These are phyloP conservation scores for Teunomyces aglyptinius DNA, from an alignment of 805 yeast species.

Conservation along the genomic window DNA sequence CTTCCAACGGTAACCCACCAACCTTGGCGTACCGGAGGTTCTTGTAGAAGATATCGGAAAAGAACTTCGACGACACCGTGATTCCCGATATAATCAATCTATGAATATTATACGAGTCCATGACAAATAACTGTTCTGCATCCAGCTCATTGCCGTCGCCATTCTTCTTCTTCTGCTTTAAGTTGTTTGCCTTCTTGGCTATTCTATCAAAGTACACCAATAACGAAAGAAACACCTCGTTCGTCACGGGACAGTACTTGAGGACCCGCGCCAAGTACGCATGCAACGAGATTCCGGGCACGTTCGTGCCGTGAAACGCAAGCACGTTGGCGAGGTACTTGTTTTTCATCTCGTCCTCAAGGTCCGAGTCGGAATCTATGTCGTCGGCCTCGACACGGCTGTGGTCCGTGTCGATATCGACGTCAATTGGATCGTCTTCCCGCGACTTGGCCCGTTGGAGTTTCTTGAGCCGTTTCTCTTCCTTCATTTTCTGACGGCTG, in stretches of 20 bases:
- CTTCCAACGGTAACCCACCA: conserved; percentile 92
- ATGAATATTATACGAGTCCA: conserved; percentile 96
- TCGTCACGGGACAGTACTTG: conserved; percentile 97
- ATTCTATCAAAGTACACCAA: conserved; percentile 93
- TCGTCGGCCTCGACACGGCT: conserved; percentile 16
- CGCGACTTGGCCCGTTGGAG: conserved; percentile 17
- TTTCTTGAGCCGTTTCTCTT: conserved; percentile 29
- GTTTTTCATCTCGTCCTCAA: conserved; percentile 45
- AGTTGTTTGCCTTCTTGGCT: conserved; percentile 73
- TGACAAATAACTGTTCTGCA: conserved; percentile 70
- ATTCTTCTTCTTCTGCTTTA: conserved; percentile 24
- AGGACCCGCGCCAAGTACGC: conserved; percentile 87
- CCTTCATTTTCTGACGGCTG: conserved; percentile 36
- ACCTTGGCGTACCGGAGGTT: conserved; percentile 93
- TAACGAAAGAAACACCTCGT: conserved; percentile 87
- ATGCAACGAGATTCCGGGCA: conserved; percentile 91
- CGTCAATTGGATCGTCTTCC: conserved; percentile 11
- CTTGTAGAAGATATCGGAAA: conserved; percentile 91
- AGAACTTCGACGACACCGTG: conserved; percentile 93
- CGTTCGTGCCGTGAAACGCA: conserved; percentile 93
- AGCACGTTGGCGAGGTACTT: conserved; percentile 66
- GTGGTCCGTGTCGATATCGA: conserved; percentile 12
- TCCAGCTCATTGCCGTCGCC: conserved; percentile 15
- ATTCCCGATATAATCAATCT: conserved; percentile 91
- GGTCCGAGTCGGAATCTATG: conserved; percentile 28